Evolutionary conservation across 495 filamentous ascomycete species (phyloP), one percentile per base, ranked within the genome.

Genomic region (Penicillium riverlandense): DNA sequence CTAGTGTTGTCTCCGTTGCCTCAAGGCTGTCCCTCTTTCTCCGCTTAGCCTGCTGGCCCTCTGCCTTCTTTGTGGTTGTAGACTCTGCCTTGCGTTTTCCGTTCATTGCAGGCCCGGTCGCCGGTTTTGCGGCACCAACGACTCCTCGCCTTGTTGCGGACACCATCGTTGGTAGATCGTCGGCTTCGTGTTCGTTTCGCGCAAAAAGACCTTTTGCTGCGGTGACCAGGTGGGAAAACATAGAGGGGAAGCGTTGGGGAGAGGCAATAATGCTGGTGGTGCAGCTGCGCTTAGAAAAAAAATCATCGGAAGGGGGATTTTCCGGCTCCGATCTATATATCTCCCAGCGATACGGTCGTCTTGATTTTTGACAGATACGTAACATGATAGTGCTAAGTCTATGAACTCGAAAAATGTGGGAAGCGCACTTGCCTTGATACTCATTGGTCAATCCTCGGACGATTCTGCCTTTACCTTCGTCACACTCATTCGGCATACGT

Each of bases 181-280:
- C 13, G 12, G 52, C 45, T 40, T 53, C 34, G 43, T 58, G 53
- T 33, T 66, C 52, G 11, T 56, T 47, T 53, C 57, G 56, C 50
- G 55, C 49, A 41, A 71, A 67, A 44, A 72, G 47, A 53, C 67
- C 67, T 53, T 69, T 72, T 46, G 69, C 69, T 32, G 62, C 63
- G 35, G 62, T 72, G 43, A 71, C 59, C 41, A 72, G n/a, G 16
- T 71, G 57, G 30, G 67, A 58, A 45, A 72, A 67, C 69, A 72
- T 71, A 69, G 57, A 63, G 53, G 32, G 10, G 32, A 7, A 34
- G 13, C 9, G 31, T 4, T 11, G 11, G 7, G 28, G 2, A 11
- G 11, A 6, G n/a, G n/a, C n/a, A 34, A 10, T 12, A 11, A 12
- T 34, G 32, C 32, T 11, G n/a, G 31, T 33, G 31, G 32, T 22